These are phyloP conservation scores for Aspergillus costaricaensis DNA, from an alignment of 2,329 filamentous ascomycete species.

Conservation along the genomic window DNA sequence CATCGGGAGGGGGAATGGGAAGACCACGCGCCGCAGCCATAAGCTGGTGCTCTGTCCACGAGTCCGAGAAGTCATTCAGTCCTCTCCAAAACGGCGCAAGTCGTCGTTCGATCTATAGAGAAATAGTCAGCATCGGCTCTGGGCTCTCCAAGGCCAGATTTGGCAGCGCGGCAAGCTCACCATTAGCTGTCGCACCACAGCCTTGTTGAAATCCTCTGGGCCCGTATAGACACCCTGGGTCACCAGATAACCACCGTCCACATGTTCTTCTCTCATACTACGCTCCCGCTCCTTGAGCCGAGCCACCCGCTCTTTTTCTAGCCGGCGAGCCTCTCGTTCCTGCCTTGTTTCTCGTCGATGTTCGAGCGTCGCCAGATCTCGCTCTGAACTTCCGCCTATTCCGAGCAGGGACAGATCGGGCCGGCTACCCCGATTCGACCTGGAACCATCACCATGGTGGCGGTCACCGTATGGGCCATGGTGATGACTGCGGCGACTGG, in stretches of 20 bases:
- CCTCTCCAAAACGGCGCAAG: conserved; percentile 96
- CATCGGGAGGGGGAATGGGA: conserved; percentile 79
- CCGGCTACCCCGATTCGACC: conserved; percentile 56
- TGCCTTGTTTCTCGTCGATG: conserved; percentile 82
- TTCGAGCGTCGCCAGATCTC: conserved; percentile 55
- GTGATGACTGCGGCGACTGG: conserved; percentile 34
- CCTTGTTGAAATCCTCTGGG: conserved; percentile 89
- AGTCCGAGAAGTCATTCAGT: conserved; percentile 81
- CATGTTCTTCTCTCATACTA: conserved; percentile 86
- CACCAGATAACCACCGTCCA: conserved; percentile 92
- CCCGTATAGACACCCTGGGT: conserved; percentile 93
- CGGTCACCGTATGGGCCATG: conserved; percentile 33
- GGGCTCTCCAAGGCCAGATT: not conserved
- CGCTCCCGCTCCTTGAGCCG: conserved; percentile 83
- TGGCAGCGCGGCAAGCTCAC: conserved; percentile 52
- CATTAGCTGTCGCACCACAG: conserved; percentile 84
- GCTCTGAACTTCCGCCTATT: conserved; percentile 52
- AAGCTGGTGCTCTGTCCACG: conserved; percentile 95
- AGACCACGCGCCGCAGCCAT: conserved; percentile 84
- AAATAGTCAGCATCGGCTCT: conserved; percentile 22
- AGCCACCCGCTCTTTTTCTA: conserved; percentile 76
- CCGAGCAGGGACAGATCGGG: conserved; percentile 63
- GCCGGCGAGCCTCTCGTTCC: conserved; percentile 81
- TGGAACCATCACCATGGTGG: conserved; percentile 42
- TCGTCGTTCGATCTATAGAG: conserved; percentile 79